Percentiles rank a stretch among this genome's conserved stretches.
Evolutionary conservation across 2,329 filamentous ascomycete species (phyloP).

Genomic region (Trichoderma sp.): DNA sequence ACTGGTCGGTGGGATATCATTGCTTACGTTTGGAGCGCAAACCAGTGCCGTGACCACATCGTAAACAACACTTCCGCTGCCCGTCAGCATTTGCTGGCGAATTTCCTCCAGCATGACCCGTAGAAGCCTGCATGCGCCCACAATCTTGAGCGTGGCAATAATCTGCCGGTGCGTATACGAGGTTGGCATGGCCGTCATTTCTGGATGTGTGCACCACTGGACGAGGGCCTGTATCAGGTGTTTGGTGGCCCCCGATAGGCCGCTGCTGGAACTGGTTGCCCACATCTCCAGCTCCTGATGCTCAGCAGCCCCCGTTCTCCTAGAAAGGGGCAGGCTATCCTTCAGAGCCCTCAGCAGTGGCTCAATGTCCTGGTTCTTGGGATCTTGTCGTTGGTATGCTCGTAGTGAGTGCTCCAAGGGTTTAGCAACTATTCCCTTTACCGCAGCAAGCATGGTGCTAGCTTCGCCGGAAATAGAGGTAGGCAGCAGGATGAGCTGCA

Average conservation of each 20-base stretch:
- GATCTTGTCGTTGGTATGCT: conserved; percentile 64
- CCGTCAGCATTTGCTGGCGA: conserved; percentile 57
- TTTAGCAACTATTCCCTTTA: conserved; percentile 69
- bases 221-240: conserved; percentile 62
- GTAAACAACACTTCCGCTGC: conserved; percentile 60
- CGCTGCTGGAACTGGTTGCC: conserved; percentile 55
- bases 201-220: conserved; percentile 63
- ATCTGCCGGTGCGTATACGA: conserved; percentile 72
- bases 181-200: conserved; percentile 55
- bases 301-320: conserved; percentile 61
- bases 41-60: conserved; percentile 69
- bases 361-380: conserved; percentile 66
- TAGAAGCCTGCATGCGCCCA: conserved; percentile 62
- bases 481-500: conserved; percentile 70
- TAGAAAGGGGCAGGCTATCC: conserved; percentile 54
- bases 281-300: conserved; percentile 68
- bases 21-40: conserved; percentile 61
- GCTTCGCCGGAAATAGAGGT: conserved; percentile 71
- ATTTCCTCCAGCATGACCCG: conserved; percentile 66
- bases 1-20: conserved; percentile 37
- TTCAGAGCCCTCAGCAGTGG: conserved; percentile 66
- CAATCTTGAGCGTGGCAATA: conserved; percentile 56
- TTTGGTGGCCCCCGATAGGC: conserved; percentile 57
- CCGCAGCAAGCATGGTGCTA: conserved; percentile 65
- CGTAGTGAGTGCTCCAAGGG: conserved; percentile 66